Evolutionary conservation across 2,329 filamentous ascomycete species (phyloP), one percentile per base, ranked within the genome.

Genomic region (Fusarium sp.): DNA sequence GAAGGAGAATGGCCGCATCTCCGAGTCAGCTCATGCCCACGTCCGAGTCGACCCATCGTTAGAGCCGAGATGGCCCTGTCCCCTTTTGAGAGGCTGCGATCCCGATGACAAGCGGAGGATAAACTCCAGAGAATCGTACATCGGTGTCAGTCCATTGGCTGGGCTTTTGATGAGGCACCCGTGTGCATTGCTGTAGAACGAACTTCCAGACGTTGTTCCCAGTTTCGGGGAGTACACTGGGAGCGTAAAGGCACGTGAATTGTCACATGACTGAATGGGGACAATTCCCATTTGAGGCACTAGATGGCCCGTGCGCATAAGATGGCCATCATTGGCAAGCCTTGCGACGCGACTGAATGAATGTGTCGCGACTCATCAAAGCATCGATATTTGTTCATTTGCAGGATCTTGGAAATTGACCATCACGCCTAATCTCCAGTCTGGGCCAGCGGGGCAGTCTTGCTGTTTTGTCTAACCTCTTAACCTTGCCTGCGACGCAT

Each of bases 21-120:
- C 64, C 68, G 64, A 72, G 62, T 63, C 57, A 53, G 56, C 29
- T 51, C 57, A 74, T 35, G 16, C 36, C 56, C 67, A 69, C 60
- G 36, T 72, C 71, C 68, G 71, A 73, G 58, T 72, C 44, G 67
- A 58, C 58, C 58, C 64, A 63, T 74, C 38, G 11, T 58, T 72
- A 74, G 59, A 74, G 40, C 71, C 71, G 71, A 72, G 64, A 12
- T 51, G 49, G 46, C 33, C 36, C 51, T 42, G n/a, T 58, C 46
- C 53, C 56, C 27, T 61, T 62, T 70, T 58, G 35, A 20, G 29
- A 60, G 11, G 8, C 5, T 66, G 46, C 35, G n/a, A 62, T 62
- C 20, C 22, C 55, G 31, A 58, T 46, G 38, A 24, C 42, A 61
- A 73, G 20, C 49, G 38, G 10, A 35, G 27, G 46, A 35, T 12